Evolutionary conservation across 495 filamentous ascomycete species (phyloP).

Genomic region (Tuber microsphaerosporum): DNA sequence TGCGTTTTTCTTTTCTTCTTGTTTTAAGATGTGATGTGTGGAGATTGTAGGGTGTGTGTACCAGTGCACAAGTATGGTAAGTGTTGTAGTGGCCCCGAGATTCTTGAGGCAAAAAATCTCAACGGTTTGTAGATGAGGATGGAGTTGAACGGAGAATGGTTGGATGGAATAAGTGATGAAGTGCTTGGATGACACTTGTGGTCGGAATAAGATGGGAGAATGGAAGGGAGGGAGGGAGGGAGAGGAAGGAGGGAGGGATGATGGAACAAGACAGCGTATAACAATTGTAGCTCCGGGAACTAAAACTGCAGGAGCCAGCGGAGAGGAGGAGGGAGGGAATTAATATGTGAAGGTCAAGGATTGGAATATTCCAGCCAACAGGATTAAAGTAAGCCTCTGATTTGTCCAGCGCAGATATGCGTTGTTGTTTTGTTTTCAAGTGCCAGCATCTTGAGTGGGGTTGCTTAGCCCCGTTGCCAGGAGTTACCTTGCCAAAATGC

Average conservation of each 20-base stretch:
- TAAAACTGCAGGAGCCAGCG: neutral
- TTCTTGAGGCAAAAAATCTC: neutral
- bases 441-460: neutral
- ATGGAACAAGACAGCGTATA: neutral
- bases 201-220: slow-evolving; percentile 13
- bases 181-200: slow-evolving; percentile 1
- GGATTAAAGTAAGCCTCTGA: slow-evolving; percentile 15
- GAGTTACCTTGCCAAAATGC: slow-evolving; percentile 19
- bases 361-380: slow-evolving; percentile 4
- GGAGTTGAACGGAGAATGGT: slow-evolving; percentile 10
- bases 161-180: slow-evolving; percentile 8
- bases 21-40: neutral
- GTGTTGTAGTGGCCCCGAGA: neutral
- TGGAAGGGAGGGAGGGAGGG: neutral
- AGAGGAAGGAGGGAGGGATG: neutral
- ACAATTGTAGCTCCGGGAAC: neutral
- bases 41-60: neutral
- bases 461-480: slow-evolving; percentile 19
- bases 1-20: neutral
- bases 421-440: slow-evolving; percentile 25
- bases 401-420: slow-evolving; percentile 35
- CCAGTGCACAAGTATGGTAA: neutral
- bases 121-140: slow-evolving; percentile 1
- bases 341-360: neutral
- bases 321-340: neutral